Percentiles rank a stretch among this genome's conserved stretches.
Conservation (phyloP, 2,329 filamentous ascomycete genomes). For the Amauroascus verrucosus region DNA sequence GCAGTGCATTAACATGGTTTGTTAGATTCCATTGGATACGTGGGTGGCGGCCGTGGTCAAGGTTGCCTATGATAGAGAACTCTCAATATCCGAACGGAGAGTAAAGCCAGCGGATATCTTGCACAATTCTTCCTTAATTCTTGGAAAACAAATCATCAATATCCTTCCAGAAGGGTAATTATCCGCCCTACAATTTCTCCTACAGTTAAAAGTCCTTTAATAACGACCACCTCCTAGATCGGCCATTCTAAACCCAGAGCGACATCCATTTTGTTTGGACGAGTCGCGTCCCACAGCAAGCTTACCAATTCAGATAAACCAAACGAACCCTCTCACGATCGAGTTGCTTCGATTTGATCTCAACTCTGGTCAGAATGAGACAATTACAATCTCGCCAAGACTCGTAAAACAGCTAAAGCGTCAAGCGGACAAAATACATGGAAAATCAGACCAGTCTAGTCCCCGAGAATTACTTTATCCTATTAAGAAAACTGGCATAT, state of each 20-base stretch:
- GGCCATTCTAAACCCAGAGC: slow-evolving; percentile 74
- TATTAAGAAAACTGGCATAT: slow-evolving; percentile 79
- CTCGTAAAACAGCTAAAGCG: slow-evolving; percentile 68
- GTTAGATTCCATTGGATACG: slow-evolving; percentile 59
- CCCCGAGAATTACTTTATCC: slow-evolving; percentile 61
- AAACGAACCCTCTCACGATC: slow-evolving; percentile 77
- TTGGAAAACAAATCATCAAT: slow-evolving; percentile 95
- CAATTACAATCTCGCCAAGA: slow-evolving; percentile 60
- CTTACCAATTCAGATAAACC: slow-evolving; percentile 85
- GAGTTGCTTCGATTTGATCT: slow-evolving; percentile 83
- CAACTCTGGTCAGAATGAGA: slow-evolving; percentile 68
- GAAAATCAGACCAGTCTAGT: slow-evolving; percentile 40
- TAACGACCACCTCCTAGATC: slow-evolving; percentile 46
- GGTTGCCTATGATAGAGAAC: slow-evolving; percentile 80
- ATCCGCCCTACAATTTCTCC: background rate
- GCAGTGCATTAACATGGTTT: background rate
- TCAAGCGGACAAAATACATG: slow-evolving; percentile 52
- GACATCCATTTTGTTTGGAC: slow-evolving; percentile 70
- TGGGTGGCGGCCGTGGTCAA: slow-evolving; percentile 65
- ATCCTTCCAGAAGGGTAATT: slow-evolving; percentile 82
- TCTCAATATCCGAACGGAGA: slow-evolving; percentile 84
- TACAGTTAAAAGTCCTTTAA: background rate
- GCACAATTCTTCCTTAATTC: slow-evolving; percentile 84
- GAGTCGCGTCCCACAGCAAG: slow-evolving; percentile 49
- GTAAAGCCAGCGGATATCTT: slow-evolving; percentile 81